Conservation (phyloP, 2,329 filamentous ascomycete genomes). For the Hypoxylon sp. region DNA sequence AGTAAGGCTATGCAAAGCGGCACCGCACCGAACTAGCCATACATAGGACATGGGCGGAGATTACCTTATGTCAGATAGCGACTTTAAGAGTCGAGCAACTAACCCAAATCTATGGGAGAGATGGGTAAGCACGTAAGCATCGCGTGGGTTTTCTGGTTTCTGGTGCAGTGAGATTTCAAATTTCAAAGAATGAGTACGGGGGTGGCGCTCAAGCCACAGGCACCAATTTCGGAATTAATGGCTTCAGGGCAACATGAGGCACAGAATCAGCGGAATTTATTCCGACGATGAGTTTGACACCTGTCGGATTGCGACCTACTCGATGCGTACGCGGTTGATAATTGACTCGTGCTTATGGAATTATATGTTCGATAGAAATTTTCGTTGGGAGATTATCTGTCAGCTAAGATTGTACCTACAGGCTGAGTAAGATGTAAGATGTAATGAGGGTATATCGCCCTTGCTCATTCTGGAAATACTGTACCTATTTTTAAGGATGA, state of each 20-base stretch:
- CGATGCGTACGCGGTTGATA: too few species aligned
- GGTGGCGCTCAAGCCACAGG: not conserved
- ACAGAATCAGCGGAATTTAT: not conserved
- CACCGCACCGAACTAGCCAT: not conserved
- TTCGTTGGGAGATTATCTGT: not conserved
- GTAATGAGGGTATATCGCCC: constrained; percentile 4
- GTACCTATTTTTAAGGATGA: not conserved
- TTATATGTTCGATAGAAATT: not conserved
- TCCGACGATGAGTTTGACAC: not conserved
- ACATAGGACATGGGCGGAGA: not conserved
- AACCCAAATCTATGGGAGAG: not conserved
- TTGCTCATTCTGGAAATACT: too few species aligned
- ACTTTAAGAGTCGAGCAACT: not conserved
- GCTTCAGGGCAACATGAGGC: not conserved
- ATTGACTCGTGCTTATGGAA: not conserved
- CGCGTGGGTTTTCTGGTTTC: not conserved
- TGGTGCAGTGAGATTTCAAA: not conserved
- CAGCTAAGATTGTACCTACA: constrained; percentile 5
- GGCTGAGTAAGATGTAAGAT: constrained; percentile 19
- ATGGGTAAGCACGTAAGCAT: not conserved
- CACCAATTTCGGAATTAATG: not conserved
- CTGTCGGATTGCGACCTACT: not conserved
- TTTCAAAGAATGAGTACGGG: not conserved
- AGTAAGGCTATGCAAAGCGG: constrained; percentile 18
- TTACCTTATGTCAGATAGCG: constrained; percentile 12